Conservation (phyloP, 805 yeast genomes). For the Jamesozyma gamospora region DNA sequence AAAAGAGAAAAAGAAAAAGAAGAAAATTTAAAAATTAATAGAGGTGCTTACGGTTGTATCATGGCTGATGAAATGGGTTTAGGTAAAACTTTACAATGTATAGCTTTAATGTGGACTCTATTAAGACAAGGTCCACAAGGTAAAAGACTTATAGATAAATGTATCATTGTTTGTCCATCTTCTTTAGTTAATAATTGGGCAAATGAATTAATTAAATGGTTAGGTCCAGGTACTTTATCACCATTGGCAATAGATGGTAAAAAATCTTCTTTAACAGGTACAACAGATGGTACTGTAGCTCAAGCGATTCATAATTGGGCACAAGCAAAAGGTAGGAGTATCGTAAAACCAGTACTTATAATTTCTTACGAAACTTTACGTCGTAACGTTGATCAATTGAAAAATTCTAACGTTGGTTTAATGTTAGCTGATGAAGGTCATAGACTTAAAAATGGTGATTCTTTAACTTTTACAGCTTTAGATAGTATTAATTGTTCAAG, state of each 20-base stretch:
- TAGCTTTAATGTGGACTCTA: conserved; percentile 86
- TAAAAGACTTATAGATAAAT: conserved; percentile 72
- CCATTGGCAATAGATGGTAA: conserved; percentile 93
- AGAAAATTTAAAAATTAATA: conserved; percentile 31
- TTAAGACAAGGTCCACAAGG: conserved; percentile 80
- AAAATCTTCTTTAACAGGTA: conserved; percentile 38
- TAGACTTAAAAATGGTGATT: conserved; percentile 78
- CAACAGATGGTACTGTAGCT: conserved; percentile 47
- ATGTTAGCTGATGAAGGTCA: conserved; percentile 84
- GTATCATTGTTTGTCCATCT: conserved; percentile 91
- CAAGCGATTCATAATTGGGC: conserved; percentile 75
- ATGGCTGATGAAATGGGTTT: conserved; percentile 98
- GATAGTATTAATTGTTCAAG: conserved; percentile 77
- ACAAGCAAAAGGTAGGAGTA: conserved; percentile 71
- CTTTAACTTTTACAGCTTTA: conserved; percentile 79
- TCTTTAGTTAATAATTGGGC: conserved; percentile 95
- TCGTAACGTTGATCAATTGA: conserved; percentile 67
- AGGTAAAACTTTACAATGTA: conserved; percentile 85
- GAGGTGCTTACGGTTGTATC: conserved; percentile 86
- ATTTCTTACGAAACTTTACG: conserved; percentile 91
- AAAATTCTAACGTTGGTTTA: conserved; percentile 73
- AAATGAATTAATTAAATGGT: conserved; percentile 88
- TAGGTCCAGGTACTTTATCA: conserved; percentile 81
- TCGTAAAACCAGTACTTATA: conserved; percentile 87
- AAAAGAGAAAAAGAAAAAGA: conserved; percentile 3